Conservation (phyloP, 495 filamentous ascomycete genomes). For the Hypoxylon subgilvum region DNA sequence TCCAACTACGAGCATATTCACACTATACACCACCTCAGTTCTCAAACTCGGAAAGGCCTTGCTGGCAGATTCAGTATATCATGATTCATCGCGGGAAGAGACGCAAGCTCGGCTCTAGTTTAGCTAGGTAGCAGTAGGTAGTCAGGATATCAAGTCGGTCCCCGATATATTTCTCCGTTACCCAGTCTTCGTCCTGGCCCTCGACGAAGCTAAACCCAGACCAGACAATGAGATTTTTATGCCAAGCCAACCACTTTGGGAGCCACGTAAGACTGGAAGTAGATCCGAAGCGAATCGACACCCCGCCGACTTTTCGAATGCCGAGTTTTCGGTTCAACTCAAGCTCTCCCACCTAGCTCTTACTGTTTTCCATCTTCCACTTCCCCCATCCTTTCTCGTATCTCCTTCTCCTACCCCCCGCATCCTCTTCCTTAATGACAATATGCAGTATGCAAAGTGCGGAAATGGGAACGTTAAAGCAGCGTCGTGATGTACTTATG, state of each 20-base stretch:
- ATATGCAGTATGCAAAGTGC: not conserved
- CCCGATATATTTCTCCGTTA: constrained; percentile 8
- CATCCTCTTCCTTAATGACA: too few species aligned
- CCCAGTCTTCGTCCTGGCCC: not conserved
- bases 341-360: not conserved
- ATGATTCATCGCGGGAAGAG: constrained; percentile 5
- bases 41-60: not conserved
- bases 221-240: not conserved
- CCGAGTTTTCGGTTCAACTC: too few species aligned
- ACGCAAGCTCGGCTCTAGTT: not conserved
- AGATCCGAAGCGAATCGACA: too few species aligned
- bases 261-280: too few species aligned
- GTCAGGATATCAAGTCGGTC: constrained; percentile 14
- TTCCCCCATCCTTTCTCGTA: too few species aligned
- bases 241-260: constrained; percentile 4
- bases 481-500: constrained; percentile 4
- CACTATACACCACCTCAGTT: not conserved
- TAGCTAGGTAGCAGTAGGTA: not conserved
- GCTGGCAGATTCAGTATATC: not conserved
- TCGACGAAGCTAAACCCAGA: not conserved
- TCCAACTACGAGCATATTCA: too few species aligned
- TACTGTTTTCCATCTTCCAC: too few species aligned
- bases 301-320: too few species aligned
- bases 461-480: not conserved
- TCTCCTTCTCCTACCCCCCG: too few species aligned